phyloP scores from a whole-genome alignment of 2,329 filamentous ascomycete species.

The Xylaria multiplex region DNA sequence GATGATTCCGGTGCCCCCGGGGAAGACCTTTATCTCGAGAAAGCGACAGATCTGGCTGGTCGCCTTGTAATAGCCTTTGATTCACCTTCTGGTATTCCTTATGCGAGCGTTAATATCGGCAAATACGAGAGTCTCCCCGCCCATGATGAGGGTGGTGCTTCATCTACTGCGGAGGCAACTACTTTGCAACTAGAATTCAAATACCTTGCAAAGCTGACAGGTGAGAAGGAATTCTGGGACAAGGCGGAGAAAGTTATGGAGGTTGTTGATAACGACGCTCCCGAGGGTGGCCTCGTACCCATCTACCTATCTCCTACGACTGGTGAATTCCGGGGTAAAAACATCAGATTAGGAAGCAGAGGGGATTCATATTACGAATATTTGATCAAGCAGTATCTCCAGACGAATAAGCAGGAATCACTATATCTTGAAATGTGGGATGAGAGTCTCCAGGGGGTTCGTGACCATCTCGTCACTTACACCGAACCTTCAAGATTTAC shows the following conservation, averaged over 20 bases:
- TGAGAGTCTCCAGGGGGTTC: conserved; percentile 83
- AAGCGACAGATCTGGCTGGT: conserved; percentile 91
- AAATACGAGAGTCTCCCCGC: conserved; percentile 80
- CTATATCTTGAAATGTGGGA: conserved; percentile 95
- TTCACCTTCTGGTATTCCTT: conserved; percentile 85
- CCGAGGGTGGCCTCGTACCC: conserved; percentile 84
- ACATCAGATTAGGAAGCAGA: conserved; percentile 91
- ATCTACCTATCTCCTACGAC: conserved; percentile 87
- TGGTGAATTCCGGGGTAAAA: conserved; percentile 82
- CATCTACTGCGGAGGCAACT: conserved; percentile 92
- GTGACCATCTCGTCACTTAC: conserved; percentile 92
- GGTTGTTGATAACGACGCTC: conserved; percentile 83
- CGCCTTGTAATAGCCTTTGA: conserved; percentile 89
- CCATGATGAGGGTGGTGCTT: conserved; percentile 85
- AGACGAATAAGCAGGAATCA: conserved; percentile 86
- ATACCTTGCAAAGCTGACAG: conserved; percentile 93
- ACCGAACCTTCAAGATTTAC: conserved; percentile 82
- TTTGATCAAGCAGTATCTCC: conserved; percentile 96
- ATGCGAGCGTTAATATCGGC: conserved; percentile 87
- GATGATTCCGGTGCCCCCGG: conserved; percentile 78
- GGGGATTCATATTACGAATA: conserved; percentile 99
- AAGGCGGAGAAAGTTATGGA: conserved; percentile 91
- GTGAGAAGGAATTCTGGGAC: conserved; percentile 92
- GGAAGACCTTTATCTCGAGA: conserved; percentile 95
- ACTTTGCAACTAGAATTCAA: conserved; percentile 96